Base-by-base conservation (phyloP, 2,329 filamentous ascomycete genomes). In the Aspergillus fischeri region DNA sequence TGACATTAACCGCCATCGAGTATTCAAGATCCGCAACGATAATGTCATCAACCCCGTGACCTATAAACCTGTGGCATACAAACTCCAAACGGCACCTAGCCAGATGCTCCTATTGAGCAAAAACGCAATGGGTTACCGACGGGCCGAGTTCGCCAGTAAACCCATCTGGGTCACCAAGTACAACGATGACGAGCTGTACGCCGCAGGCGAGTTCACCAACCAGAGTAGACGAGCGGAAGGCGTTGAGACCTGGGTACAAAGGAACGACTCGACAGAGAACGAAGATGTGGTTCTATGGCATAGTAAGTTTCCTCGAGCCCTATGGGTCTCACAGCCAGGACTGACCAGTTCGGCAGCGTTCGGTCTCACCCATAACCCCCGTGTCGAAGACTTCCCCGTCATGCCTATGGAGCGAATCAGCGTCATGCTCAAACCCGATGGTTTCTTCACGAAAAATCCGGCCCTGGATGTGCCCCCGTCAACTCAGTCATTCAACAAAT, bases 341-440 rank as follows among this genome's bases (percentile, higher is more conserved):
- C 61, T 62, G 60, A 65, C 61, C 49, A 38, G 17, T 21, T 10
- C 14, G 45, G 21, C 32, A 75, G 72, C 73, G 25, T 78, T 79
- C 55, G 78, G 86, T 20, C 81, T 86, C 27, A 88, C 86, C 35
- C 86, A 89, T 61, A 83, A 86, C 27, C 84, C 85, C 0, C 76
- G 85, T 5, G 78, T 83, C 25, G 86, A 88, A 65, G 86, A 88
- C 66, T 88, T 87, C 72, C 86, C 86, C 1, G 83, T 88, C 44
- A 88, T 89, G 86, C 86, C 86, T 0, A 81, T 80, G 64, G 86
- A 88, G 67, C 71, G 74, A 20, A 71, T 79, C 56, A 77, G 74
- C 53, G 75, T 82, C 11, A 75, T 74, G 65, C 64, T 82, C 32
- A 77, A 78, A 59, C 79, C 80, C 1, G 78, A 78, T 51, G 80